These are phyloP conservation scores for Cenchrus americanus DNA, from an alignment of 176 grass and related monocot species.

Conservation along the genomic window DNA sequence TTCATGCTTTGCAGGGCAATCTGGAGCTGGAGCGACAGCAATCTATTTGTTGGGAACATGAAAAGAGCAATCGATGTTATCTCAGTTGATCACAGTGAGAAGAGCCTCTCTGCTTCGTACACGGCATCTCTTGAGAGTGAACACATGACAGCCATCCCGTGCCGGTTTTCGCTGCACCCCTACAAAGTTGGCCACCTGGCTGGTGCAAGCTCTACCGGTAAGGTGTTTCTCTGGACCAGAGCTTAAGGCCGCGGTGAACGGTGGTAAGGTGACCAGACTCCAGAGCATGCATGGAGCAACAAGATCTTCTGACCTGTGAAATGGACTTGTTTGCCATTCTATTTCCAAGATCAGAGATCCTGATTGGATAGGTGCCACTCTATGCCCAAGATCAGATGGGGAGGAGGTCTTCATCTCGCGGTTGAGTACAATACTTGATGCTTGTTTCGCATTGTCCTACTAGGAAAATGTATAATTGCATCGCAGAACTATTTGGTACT, in stretches of 20 bases:
- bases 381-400: background rate
- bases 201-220: conserved; percentile 39
- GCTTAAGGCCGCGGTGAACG: too few relatives aligned
- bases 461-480: background rate
- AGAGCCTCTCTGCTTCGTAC: conserved; percentile 6
- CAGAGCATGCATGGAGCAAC: conserved; percentile 2
- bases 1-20: too few relatives aligned
- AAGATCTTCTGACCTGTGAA: background rate
- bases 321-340: background rate
- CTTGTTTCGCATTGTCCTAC: conserved; percentile 13
- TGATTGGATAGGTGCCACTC: too few relatives aligned
- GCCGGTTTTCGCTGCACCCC: conserved; percentile 56
- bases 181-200: conserved; percentile 56
- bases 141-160: conserved; percentile 54
- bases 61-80: conserved; percentile 64
- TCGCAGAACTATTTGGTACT: background rate
- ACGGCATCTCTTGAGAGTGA: conserved; percentile 40
- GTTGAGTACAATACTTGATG: background rate
- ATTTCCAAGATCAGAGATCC: background rate
- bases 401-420: background rate
- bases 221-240: too few relatives aligned
- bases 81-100: conserved; percentile 14
- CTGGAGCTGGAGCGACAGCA: conserved; percentile 52
- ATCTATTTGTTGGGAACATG: conserved; percentile 64
- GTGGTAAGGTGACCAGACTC: conserved; percentile 52